A percentile compares a stretch with the other conserved stretches of the same genome.
Evolutionary conservation across 306 rosid genomes (phyloP).

Genomic region (Amphicarpaea edgeworthii): DNA sequence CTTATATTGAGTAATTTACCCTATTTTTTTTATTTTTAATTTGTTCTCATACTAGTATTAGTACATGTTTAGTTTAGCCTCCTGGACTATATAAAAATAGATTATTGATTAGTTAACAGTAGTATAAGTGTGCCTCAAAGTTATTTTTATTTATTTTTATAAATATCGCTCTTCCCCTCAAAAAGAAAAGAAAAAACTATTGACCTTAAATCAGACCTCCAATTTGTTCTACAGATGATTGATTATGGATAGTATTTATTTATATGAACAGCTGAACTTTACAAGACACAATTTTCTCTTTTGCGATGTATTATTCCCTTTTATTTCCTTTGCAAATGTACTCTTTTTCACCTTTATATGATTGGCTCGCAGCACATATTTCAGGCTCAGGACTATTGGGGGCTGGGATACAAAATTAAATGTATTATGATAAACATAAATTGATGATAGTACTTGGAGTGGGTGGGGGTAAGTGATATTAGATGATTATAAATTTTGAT

Average conservation of each 20-base stretch:
- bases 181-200: not conserved
- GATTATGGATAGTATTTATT: constrained; percentile 1
- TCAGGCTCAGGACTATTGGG: not conserved
- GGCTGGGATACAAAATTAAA: not conserved
- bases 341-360: not conserved
- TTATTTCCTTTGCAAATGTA: constrained; percentile 3
- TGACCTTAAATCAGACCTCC: constrained; percentile 7
- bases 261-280: not conserved
- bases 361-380: not conserved
- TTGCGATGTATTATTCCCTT: constrained; percentile 6
- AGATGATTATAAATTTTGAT: not conserved
- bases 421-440: not conserved
- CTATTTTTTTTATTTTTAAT: not conserved
- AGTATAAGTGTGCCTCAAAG: too few relatives aligned
- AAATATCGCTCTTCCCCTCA: too few relatives aligned
- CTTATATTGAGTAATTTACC: not conserved
- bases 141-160: too few relatives aligned
- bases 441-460: not conserved
- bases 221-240: constrained; percentile 14
- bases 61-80: not conserved
- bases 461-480: constrained; percentile 3
- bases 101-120: too few relatives aligned
- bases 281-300: not conserved
- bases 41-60: not conserved
- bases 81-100: too few relatives aligned